Evolutionary conservation across 2,329 filamentous ascomycete genomes (phyloP), one percentile per base, ranked within the genome.

Genomic region (Pyrenophora tritici-repentis): DNA sequence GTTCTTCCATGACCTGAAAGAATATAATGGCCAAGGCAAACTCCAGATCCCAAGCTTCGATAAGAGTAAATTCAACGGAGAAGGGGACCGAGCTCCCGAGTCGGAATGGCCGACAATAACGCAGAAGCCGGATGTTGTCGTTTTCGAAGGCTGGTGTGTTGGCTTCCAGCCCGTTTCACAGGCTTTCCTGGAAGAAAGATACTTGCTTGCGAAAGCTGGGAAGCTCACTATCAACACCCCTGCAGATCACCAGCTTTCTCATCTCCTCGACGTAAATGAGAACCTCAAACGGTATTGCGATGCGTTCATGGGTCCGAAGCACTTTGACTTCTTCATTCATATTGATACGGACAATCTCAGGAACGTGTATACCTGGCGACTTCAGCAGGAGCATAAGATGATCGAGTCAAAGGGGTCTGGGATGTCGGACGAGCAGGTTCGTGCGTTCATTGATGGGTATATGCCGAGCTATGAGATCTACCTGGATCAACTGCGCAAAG

Each of bases 111-210:
- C 79, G 20, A 66, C 67, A 12, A 79, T 87, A 52, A 84, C 85
- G 59, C 74, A 70, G 2, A 77, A 73, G n/a, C 74, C 84, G 2
- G 79, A 82, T 43, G 84, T 93, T 6, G 81, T 96, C 17, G 83
- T 96, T 43, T 86, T 96, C 57, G 91, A 97, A 73, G 91, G 92
- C 14, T 96, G 91, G 92, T 94, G 88, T 71, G 85, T 96, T 10
- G 92, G 91, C 2, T 96, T 96, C 75, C 84, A 86, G 5, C 73
- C 87, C 0, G 73, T 92, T 10, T 63, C 75, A n/a, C 78, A 81
- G 4, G 70, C 83, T 3, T 78, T 80, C 22, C 70, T 85, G 3
- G 79, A 79, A 61, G 76, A 78, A 67, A 82, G 80, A 54, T 83
- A 83, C 71, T 74, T 77, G 42, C 72, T 83, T 70, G 69, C 83